These are phyloP conservation scores for Chrysoporthe austroafricana DNA, from an alignment of 2,329 filamentous ascomycete genomes.

Conservation along the genomic window DNA sequence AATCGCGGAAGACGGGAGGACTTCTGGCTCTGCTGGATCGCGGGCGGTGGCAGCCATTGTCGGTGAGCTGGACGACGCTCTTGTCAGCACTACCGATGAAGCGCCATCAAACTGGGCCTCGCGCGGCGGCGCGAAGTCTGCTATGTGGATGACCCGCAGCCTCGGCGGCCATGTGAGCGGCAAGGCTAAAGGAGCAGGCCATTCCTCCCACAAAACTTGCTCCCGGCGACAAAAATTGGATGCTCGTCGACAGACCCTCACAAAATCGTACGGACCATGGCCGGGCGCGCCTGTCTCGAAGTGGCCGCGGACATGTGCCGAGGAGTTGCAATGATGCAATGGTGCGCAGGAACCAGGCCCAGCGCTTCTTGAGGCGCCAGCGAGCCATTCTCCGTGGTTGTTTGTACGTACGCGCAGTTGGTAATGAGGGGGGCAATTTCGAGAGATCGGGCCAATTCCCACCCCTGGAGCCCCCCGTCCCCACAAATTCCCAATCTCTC, in stretches of 20 bases:
- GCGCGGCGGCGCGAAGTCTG: not conserved
- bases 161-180: not conserved
- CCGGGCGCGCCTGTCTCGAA: no score
- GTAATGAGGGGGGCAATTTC: slow-evolving; percentile 22
- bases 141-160: not conserved
- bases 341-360: not conserved
- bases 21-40: no score
- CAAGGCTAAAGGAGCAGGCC: not conserved
- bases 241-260: no score
- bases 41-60: no score
- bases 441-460: slow-evolving; percentile 1
- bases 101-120: not conserved
- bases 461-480: not conserved
- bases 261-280: no score
- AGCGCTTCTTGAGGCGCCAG: not conserved
- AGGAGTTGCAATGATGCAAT: slow-evolving; percentile 22
- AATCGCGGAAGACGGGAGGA: not conserved
- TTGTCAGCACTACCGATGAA: no score
- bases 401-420: slow-evolving; percentile 26
- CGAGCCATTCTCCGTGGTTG: slow-evolving; percentile 16
- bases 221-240: no score
- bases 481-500: slow-evolving; percentile 16
- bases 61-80: no score
- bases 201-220: no score
- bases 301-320: slow-evolving; percentile 13